Evolutionary conservation across 164 flowering plant genomes (phyloP).

Genomic region (Vitis riparia): DNA sequence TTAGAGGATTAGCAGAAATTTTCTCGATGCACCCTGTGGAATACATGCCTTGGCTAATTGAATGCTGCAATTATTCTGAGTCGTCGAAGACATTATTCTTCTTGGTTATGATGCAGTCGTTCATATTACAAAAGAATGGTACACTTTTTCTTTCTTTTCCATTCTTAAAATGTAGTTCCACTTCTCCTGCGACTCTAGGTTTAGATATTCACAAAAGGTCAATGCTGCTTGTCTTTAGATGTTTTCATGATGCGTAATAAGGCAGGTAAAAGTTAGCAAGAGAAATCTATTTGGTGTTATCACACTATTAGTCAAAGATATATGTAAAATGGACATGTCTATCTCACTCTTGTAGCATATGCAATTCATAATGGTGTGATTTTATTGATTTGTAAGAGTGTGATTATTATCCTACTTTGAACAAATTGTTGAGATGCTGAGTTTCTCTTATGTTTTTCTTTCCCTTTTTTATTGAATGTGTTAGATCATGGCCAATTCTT

Average conservation of each 20-base stretch:
- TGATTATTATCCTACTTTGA: too few relatives aligned
- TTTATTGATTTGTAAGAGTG: too few relatives aligned
- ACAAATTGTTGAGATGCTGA: too few relatives aligned
- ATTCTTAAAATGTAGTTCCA: neutral
- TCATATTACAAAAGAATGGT: constrained; percentile 30
- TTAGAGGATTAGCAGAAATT: constrained; percentile 51
- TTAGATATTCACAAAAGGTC: too few relatives aligned
- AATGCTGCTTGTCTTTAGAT: too few relatives aligned
- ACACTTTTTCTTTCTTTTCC: neutral
- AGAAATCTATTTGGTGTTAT: too few relatives aligned
- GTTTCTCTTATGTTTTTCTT: constrained; percentile 1
- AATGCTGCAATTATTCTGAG: constrained; percentile 41
- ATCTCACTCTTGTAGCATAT: too few relatives aligned
- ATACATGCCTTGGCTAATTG: constrained; percentile 54
- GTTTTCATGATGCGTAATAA: too few relatives aligned
- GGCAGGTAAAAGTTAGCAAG: too few relatives aligned
- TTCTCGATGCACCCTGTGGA: constrained; percentile 43
- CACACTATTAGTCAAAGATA: too few relatives aligned
- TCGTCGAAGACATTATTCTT: constrained; percentile 64
- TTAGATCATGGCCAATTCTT: constrained; percentile 33
- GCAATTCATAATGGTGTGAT: too few relatives aligned
- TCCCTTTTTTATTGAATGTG: neutral
- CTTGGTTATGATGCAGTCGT: constrained; percentile 65
- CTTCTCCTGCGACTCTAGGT: neutral
- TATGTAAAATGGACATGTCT: too few relatives aligned